These are phyloP conservation scores for Stygiomarasmius scandens DNA, from an alignment of 1,284 basidiomycete genomes.

Conservation along the genomic window DNA sequence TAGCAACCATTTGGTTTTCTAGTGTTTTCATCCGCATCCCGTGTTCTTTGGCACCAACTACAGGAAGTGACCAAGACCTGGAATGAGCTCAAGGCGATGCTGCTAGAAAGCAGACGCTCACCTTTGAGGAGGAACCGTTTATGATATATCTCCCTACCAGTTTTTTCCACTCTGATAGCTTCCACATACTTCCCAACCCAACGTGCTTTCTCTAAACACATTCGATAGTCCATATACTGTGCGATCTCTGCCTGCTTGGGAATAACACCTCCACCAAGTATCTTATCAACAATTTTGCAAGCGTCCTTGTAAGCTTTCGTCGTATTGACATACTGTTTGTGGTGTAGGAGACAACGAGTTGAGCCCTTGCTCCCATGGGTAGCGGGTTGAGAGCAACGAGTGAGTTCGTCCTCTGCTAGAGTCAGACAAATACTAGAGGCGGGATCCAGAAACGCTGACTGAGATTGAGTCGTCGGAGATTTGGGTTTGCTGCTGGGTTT, in stretches of 20 bases:
- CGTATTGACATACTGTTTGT: conserved; percentile 29
- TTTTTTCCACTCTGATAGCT: conserved; percentile 31
- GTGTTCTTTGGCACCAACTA: too few species aligned
- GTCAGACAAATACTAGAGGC: not conserved
- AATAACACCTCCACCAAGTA: conserved; percentile 16
- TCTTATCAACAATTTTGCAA: conserved; percentile 28
- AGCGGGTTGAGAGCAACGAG: conserved; percentile 24
- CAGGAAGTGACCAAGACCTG: too few species aligned
- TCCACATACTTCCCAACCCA: conserved; percentile 30
- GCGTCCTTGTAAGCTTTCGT: conserved; percentile 34
- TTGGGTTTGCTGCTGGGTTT: too few species aligned
- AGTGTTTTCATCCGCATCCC: conserved; percentile 21
- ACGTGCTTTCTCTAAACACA: conserved; percentile 24
- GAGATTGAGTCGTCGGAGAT: too few species aligned
- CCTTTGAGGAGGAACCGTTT: conserved; percentile 32
- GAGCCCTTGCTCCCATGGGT: conserved; percentile 22
- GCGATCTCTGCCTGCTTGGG: conserved; percentile 24
- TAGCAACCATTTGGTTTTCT: conserved; percentile 27
- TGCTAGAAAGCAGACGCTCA: conserved; percentile 5
- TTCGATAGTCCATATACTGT: conserved; percentile 19
- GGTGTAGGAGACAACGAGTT: conserved; percentile 23
- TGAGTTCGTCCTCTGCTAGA: conserved; percentile 29
- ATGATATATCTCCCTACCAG: conserved; percentile 29
- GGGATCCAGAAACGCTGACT: too few species aligned
- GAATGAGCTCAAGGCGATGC: not conserved